Conservation (phyloP, 2,329 filamentous ascomycete species). For the Colletotrichum cuscutae region DNA sequence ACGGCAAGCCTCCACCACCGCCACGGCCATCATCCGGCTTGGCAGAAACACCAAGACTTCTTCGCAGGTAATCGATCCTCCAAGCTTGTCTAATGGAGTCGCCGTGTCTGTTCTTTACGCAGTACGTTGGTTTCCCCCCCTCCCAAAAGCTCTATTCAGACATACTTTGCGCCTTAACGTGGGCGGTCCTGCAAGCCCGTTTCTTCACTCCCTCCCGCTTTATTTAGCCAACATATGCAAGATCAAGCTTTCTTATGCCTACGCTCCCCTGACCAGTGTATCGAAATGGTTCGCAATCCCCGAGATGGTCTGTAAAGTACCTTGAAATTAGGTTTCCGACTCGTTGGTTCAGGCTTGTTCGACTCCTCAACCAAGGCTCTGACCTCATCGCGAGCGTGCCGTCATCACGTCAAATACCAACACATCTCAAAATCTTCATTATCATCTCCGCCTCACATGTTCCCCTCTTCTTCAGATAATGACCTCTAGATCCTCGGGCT, state of each 20-base stretch:
- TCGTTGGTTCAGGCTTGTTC: background rate
- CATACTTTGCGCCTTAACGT: background rate
- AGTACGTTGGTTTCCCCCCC: background rate
- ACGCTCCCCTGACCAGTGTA: background rate
- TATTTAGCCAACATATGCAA: background rate
- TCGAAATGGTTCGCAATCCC: background rate
- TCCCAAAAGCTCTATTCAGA: background rate
- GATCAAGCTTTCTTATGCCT: conserved; percentile 16
- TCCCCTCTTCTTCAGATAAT: background rate
- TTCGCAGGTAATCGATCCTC: background rate
- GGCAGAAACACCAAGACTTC: conserved; percentile 23
- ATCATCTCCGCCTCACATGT: background rate
- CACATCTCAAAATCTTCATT: background rate
- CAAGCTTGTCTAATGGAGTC: background rate
- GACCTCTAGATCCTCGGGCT: background rate
- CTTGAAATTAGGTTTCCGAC: background rate
- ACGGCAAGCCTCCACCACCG: background rate
- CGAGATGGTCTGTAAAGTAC: background rate
- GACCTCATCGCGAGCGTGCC: background rate
- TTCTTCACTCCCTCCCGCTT: background rate
- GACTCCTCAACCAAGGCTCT: background rate
- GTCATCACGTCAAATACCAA: background rate
- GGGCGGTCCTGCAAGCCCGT: background rate
- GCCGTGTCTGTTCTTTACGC: background rate
- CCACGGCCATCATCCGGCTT: conserved; percentile 15